phyloP scores from a whole-genome alignment of 345 rosid species.

The Kandelia obovata region DNA sequence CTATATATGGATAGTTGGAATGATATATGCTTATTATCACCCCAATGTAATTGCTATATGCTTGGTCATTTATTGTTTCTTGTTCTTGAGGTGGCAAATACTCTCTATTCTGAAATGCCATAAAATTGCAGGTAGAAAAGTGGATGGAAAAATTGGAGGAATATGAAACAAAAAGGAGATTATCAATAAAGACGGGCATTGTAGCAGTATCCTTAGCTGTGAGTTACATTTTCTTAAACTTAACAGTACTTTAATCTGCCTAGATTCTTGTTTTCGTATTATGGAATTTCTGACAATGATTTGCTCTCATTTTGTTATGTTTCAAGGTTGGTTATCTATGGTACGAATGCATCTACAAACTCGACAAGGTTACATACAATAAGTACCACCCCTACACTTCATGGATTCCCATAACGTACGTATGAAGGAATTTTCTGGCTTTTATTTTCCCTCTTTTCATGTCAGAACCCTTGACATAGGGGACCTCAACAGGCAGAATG shows the following conservation, averaged over 20 bases:
- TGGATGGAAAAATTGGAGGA: slow-evolving; percentile 99
- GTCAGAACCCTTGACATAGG: not conserved
- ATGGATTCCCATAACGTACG: slow-evolving; percentile 99
- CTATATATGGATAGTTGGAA: slow-evolving; percentile 93
- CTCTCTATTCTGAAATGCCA: slow-evolving; percentile 15
- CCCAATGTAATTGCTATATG: slow-evolving; percentile 55
- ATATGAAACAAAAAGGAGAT: slow-evolving; percentile 62
- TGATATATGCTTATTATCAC: slow-evolving; percentile 92
- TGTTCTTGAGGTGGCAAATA: slow-evolving; percentile 6
- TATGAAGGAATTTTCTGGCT: slow-evolving; percentile 7
- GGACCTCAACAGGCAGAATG: slow-evolving; percentile 5
- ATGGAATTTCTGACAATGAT: slow-evolving; percentile 5
- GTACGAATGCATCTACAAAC: slow-evolving; percentile 88
- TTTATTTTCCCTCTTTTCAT: not conserved
- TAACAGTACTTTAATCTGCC: slow-evolving; percentile 1
- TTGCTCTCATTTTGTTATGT: not conserved
- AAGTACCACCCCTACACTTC: slow-evolving; percentile 96
- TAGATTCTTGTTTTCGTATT: slow-evolving; percentile 5
- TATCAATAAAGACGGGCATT: slow-evolving; percentile 57
- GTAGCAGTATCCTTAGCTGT: slow-evolving; percentile 53
- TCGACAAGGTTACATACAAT: slow-evolving; percentile 90
- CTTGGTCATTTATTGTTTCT: slow-evolving; percentile 2
- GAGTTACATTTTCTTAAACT: slow-evolving; percentile 32
- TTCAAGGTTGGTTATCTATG: slow-evolving; percentile 85
- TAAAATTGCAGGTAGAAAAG: slow-evolving; percentile 69